Conservation (phyloP, 2,329 filamentous ascomycete genomes). For the Alternaria tenuissima region DNA sequence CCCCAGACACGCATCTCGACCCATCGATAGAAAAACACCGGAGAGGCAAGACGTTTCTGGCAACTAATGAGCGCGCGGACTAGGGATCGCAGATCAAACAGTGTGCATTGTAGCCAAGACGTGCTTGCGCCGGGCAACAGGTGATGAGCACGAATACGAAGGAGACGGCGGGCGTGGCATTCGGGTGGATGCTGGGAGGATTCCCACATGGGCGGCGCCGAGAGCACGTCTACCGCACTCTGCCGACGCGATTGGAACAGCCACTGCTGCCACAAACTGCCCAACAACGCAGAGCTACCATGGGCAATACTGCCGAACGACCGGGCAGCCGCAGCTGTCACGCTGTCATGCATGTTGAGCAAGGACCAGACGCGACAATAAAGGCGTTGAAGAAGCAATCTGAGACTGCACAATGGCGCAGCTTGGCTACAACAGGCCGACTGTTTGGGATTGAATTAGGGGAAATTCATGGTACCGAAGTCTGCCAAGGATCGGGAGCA, state of each 20-base stretch:
- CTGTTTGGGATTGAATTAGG: conserved; percentile 6
- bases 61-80: conserved; percentile 15
- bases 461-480: not conserved
- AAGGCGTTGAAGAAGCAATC: conserved; percentile 2
- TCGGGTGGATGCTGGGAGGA: not conserved
- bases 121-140: not conserved
- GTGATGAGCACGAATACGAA: conserved; percentile 13
- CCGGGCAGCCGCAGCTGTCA: not conserved
- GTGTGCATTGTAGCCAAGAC: conserved; percentile 11
- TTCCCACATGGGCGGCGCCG: not conserved
- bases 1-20: not conserved
- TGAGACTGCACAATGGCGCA: not conserved
- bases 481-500: conserved; percentile 6
- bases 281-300: conserved; percentile 1
- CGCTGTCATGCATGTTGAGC: not conserved
- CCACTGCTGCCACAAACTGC: not conserved
- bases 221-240: not conserved
- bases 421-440: not conserved
- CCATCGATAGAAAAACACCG: conserved; percentile 8
- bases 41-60: conserved; percentile 12
- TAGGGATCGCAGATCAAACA: conserved; percentile 9
- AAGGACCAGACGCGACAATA: not conserved
- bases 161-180: not conserved
- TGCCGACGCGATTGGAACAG: not conserved
- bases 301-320: not conserved